Evolutionary conservation across 306 rosid species (phyloP).

Genomic region (Hippophae rhamnoides): DNA sequence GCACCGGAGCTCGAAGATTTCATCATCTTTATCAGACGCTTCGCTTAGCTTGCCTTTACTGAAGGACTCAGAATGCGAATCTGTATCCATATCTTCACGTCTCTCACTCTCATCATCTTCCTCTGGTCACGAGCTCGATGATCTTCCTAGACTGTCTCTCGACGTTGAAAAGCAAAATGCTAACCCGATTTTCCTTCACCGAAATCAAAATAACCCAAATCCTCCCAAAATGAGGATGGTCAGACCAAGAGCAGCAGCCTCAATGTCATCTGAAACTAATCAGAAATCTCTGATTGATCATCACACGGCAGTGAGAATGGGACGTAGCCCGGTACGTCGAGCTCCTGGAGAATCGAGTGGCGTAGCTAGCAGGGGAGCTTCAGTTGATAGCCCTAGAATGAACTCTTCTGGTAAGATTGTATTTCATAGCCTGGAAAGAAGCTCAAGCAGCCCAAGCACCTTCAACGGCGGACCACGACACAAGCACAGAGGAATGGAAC

Average conservation of each 20-base stretch:
- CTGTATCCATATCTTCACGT: constrained; percentile 70
- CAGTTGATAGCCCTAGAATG: constrained; percentile 89
- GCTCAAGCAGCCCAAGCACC: constrained; percentile 93
- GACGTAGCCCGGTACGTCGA: constrained; percentile 52
- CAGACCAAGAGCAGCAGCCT: constrained; percentile 23
- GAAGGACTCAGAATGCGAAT: constrained; percentile 56
- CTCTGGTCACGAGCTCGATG: constrained; percentile 86
- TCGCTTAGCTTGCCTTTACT: constrained; percentile 43
- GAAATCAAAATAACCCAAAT: constrained; percentile 26
- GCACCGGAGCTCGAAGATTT: constrained; percentile 44
- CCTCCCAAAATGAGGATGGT: constrained; percentile 45
- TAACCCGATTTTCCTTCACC: constrained; percentile 31
- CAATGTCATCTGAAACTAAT: constrained; percentile 27
- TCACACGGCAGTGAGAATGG: constrained; percentile 22
- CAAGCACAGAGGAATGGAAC: constrained; percentile 86
- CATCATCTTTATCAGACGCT: constrained; percentile 33
- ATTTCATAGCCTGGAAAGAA: constrained; percentile 81
- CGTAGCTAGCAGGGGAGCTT: constrained; percentile 55
- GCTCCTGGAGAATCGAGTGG: constrained; percentile 18
- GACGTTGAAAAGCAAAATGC: constrained; percentile 56
- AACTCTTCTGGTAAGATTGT: constrained; percentile 92
- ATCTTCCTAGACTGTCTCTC: constrained; percentile 59
- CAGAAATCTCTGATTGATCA: constrained; percentile 26
- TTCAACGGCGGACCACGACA: constrained; percentile 82
- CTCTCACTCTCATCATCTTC: constrained; percentile 87